Percentiles rank a stretch among this genome's conserved stretches.
phyloP scores from a whole-genome alignment of 352 stramenopile species.

The Bremia lactucae region DNA sequence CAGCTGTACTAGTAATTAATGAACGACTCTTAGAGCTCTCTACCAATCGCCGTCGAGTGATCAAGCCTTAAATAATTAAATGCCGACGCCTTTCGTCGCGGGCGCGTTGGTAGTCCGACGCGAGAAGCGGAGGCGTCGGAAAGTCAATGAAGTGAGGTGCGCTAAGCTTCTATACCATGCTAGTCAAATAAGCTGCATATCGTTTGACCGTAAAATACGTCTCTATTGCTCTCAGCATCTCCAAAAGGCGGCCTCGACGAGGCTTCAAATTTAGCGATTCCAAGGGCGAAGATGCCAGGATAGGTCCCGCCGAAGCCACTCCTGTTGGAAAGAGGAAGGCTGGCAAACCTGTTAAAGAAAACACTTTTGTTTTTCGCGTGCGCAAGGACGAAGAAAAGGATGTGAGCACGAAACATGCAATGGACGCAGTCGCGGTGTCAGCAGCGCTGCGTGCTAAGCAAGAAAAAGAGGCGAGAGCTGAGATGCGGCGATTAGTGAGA shows the following conservation, averaged over 20 bases:
- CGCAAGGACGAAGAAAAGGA: slow-evolving; percentile 27
- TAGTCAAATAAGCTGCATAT: too few relatives aligned
- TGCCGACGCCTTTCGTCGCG: slow-evolving; percentile 22
- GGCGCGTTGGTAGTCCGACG: slow-evolving; percentile 47
- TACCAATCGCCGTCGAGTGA: too few relatives aligned
- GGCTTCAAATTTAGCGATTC: slow-evolving; percentile 53
- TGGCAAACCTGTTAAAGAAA: slow-evolving; percentile 11
- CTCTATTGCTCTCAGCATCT: slow-evolving; percentile 7
- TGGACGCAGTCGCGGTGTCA: slow-evolving; percentile 37
- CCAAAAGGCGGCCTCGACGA: slow-evolving; percentile 18
- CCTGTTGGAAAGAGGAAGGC: slow-evolving; percentile 14
- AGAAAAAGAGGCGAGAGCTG: slow-evolving; percentile 31
- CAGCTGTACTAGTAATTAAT: too few relatives aligned
- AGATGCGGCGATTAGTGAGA: slow-evolving; percentile 32
- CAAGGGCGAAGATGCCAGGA: slow-evolving; percentile 12
- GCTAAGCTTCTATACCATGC: too few relatives aligned
- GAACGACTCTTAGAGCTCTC: too few relatives aligned
- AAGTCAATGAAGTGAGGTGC: slow-evolving; percentile 23
- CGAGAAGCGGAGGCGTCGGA: slow-evolving; percentile 43
- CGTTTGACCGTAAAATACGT: too few relatives aligned
- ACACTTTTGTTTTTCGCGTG: slow-evolving; percentile 49
- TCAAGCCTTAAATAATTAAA: too few relatives aligned
- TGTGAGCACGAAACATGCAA: slow-evolving; percentile 8
- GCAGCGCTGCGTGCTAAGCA: slow-evolving; percentile 36
- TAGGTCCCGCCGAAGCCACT: slow-evolving; percentile 17